These are phyloP conservation scores for Lecanoromycetidae sp. DNA, from an alignment of 2,329 filamentous ascomycete genomes.

Conservation along the genomic window DNA sequence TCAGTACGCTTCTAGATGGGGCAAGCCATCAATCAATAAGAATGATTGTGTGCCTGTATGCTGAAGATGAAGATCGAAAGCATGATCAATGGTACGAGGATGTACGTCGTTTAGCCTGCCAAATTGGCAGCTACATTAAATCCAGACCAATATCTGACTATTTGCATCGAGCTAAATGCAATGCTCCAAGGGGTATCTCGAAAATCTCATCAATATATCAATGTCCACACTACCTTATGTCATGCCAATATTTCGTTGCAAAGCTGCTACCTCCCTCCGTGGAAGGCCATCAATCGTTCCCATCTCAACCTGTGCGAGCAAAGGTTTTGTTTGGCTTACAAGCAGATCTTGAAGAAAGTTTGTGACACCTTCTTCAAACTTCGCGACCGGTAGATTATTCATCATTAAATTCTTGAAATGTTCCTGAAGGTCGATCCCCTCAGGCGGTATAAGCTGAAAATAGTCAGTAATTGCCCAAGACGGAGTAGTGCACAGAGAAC, in stretches of 20 bases:
- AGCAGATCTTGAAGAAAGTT: constrained; percentile 34
- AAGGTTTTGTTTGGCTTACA: constrained; percentile 32
- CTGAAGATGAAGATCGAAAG: neutral
- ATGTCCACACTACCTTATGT: neutral
- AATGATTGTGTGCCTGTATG: neutral
- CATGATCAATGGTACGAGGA: too few species aligned
- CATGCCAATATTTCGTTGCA: constrained; percentile 23
- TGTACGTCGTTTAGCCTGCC: too few species aligned
- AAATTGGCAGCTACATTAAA: too few species aligned
- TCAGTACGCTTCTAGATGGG: too few species aligned
- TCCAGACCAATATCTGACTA: too few species aligned
- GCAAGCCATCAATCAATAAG: too few species aligned
- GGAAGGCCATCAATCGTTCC: constrained; percentile 32
- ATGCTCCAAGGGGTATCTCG: constrained; percentile 1
- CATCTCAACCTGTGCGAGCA: constrained; percentile 41
- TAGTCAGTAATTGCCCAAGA: neutral
- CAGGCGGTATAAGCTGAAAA: constrained; percentile 19
- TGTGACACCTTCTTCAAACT: constrained; percentile 31
- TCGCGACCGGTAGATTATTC: constrained; percentile 23
- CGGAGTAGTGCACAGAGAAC: neutral
- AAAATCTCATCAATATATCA: neutral
- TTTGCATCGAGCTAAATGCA: neutral
- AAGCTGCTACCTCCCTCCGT: constrained; percentile 26
- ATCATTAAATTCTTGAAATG: constrained; percentile 23
- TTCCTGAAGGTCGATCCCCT: constrained; percentile 15